Base-by-base conservation (phyloP, 1,284 basidiomycete species). In the Neonothopanus nambi region DNA sequence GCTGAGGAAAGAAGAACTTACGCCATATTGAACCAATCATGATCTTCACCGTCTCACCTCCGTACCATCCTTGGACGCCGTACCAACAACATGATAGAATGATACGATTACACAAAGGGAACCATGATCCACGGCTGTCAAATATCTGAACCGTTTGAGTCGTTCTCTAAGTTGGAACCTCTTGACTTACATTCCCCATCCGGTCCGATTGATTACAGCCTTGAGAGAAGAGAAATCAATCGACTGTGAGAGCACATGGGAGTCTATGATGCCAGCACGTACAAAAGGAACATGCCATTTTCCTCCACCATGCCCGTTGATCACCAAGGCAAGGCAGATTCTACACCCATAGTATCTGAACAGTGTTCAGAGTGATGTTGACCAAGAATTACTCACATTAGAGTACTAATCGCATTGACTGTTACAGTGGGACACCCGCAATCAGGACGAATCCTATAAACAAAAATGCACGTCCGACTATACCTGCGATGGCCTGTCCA, bases 1-100 rank as follows among this genome's bases (percentile, higher is more conserved):
- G 17, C n/a, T 17, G 38, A 18, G 23, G 15, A 11, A n/a, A 44
- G n/a, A 30, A 23, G 23, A 26, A 62, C 65, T 33, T 52, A 68
- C 67, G 68, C 67, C 67, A 70, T 5, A 70, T 67, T 3, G 67
- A 51, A 2, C 65, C 68, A 40, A 69, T 70, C 63, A 70, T 64
- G 20, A 67, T 59, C 46, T 70, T 70, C 8, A 67, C 61, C 59
- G 68, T 65, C 54, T 69, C 66, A 2, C 68, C 68, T 6, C 67
- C 67, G 48, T 65, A 68, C 66, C 65, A 66, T 17, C 56, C 57
- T 54, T 66, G 58, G 3, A 66, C 65, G 9, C 65, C 67, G 43
- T 67, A 65, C 65, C 67, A 67, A 37, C 62, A 63, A 48, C 65
- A 68, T 1, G 67, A 68, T 13, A 68, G 59, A 38, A 68, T 65